Base-by-base conservation (phyloP, 768 basidiomycete species). In the Rhodotorula babjevae region DNA sequence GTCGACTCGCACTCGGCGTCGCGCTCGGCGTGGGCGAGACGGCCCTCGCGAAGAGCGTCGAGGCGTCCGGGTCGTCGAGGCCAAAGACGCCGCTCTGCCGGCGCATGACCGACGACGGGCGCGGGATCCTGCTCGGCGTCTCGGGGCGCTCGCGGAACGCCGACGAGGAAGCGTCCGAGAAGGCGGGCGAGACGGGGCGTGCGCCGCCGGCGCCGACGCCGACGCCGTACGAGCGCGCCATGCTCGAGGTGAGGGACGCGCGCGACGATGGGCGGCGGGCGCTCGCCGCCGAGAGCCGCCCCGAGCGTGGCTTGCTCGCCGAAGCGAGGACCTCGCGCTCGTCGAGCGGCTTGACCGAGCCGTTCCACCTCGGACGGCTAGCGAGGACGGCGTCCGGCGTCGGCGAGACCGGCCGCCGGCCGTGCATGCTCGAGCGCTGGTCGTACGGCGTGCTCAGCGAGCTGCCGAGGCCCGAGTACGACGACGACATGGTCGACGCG, bases 91-190 rank as follows among this genome's bases (percentile, higher is more conserved):
- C 65, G 31, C 61, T 62, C 36, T 61, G 72, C 47, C 61, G 49
- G 23, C 55, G 57, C 40, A 36, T 53, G 8, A 33, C 72, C 7
- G 69, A 44, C 3, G 67, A 58, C 18, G 72, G 76, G 23, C 62
- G 31, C 7, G 73, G 72, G 57, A 74, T 74, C 53, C 59, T 42
- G n/a, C 70, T 69, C 16, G 72, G 76, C 29, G 75, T 73, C 55
- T 36, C 27, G 1, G 69, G 72, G 2, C 75, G 57, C 10, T 72
- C 71, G 11, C 75, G 64, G 2, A 27, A n/a, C 46, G 55, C 33
- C 3, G 12, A 52, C 9, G 68, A 67, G 9, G 67, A 71, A 0
- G 64, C 75, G 47, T 76, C 72, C 16, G 71, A 73, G 61, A 73
- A 76, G 11, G 69, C 63, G 1, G 71, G 68, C 31, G 66, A 66